These are phyloP conservation scores for Metschnikowia kofuensis DNA, from an alignment of 805 yeast species.

Conservation along the genomic window DNA sequence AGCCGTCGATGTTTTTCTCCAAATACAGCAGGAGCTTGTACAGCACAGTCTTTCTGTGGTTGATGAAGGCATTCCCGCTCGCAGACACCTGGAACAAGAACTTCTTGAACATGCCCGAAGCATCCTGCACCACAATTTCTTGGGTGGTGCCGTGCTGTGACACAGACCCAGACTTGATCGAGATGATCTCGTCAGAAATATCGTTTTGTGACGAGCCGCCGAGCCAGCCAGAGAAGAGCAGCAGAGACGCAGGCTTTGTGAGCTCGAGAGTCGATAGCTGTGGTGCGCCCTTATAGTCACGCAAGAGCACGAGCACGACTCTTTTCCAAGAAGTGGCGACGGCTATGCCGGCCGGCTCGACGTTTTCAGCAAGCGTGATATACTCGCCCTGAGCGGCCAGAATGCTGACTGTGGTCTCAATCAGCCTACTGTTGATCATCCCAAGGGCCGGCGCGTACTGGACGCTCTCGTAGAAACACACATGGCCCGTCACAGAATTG, in stretches of 20 bases:
- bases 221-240: slow-evolving; percentile 13
- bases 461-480: slow-evolving; percentile 72
- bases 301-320: slow-evolving; percentile 56
- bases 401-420: slow-evolving; percentile 43
- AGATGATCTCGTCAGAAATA: slow-evolving; percentile 49
- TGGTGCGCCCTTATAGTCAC: slow-evolving; percentile 69
- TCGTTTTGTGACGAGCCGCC: slow-evolving; percentile 11
- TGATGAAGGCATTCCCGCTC: slow-evolving; percentile 26
- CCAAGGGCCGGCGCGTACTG: slow-evolving; percentile 68
- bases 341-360: slow-evolving; percentile 74
- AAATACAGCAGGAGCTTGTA: slow-evolving; percentile 30
- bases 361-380: slow-evolving; percentile 52
- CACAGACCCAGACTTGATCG: slow-evolving; percentile 54
- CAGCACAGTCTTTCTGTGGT: slow-evolving; percentile 26
- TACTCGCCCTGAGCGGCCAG: slow-evolving; percentile 45
- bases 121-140: slow-evolving; percentile 43
- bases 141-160: slow-evolving; percentile 47
- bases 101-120: slow-evolving; percentile 38
- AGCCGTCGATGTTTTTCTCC: slow-evolving; percentile 35
- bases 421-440: slow-evolving; percentile 42
- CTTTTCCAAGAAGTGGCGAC: slow-evolving; percentile 70
- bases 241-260: slow-evolving; percentile 11
- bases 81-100: slow-evolving; percentile 29
- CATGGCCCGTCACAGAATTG: slow-evolving; percentile 53
- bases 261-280: slow-evolving; percentile 34